Conservation (phyloP, 192 early-diverging fungal genomes). For the Backusella liffmaniae region DNA sequence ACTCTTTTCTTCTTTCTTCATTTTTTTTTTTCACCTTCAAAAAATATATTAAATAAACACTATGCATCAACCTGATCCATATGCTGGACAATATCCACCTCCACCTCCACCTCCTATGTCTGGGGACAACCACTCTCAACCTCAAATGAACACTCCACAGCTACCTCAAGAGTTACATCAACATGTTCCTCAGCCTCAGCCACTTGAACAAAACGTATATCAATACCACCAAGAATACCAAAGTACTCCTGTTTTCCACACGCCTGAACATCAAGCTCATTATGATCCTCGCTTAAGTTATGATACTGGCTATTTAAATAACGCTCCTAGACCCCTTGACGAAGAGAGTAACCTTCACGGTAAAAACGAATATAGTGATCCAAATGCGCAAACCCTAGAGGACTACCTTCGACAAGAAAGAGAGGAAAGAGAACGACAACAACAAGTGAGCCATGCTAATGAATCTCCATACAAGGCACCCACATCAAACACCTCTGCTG, state of each 20-base stretch:
- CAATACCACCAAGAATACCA: slow-evolving; percentile 1
- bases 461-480: background rate
- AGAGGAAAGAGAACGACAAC: background rate
- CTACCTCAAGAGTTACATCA: background rate
- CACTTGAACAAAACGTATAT: background rate
- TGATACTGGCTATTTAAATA: background rate
- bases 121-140: background rate
- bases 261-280: background rate
- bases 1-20: background rate
- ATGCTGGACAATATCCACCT: slow-evolving; percentile 28
- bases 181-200: background rate
- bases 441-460: background rate
- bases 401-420: slow-evolving; percentile 8
- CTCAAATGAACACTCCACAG: background rate
- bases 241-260: background rate
- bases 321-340: background rate
- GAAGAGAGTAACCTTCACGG: slow-evolving; percentile 1
- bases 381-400: background rate
- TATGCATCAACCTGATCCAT: slow-evolving; percentile 27
- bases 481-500: background rate
- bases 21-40: background rate
- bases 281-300: background rate
- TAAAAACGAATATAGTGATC: background rate
- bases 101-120: slow-evolving; percentile 23
- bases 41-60: background rate